Conservation (phyloP, 1,139 yeast genomes). For the Trichomonascaceae sp. region DNA sequence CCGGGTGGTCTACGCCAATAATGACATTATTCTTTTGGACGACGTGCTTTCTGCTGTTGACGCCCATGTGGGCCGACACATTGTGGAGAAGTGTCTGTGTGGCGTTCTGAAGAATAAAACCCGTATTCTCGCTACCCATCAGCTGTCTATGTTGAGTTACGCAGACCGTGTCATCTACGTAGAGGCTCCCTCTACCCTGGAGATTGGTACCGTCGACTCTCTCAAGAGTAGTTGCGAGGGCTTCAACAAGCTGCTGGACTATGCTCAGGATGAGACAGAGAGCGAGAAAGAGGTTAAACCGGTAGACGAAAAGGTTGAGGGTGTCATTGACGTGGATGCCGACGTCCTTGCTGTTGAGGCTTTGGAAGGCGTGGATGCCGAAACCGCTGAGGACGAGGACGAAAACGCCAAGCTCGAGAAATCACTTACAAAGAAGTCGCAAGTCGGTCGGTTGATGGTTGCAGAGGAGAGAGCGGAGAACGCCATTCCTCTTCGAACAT, state of each 20-base stretch:
- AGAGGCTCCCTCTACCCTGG: conserved; percentile 58
- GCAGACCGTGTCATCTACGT: conserved; percentile 63
- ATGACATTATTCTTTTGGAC: conserved; percentile 59
- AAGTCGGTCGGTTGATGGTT: conserved; percentile 24
- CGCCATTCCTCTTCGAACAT: conserved; percentile 34
- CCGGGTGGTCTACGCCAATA: conserved; percentile 63
- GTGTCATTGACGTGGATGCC: conserved; percentile 5
- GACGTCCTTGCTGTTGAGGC: conserved; percentile 6
- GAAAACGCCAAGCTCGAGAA: conserved; percentile 8
- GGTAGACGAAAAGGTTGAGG: conserved; percentile 10
- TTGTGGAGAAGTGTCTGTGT: conserved; percentile 55
- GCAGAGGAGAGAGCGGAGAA: conserved; percentile 41
- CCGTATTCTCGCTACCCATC: conserved; percentile 75
- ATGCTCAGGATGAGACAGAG: conserved; percentile 28
- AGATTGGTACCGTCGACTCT: conserved; percentile 40
- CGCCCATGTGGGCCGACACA: conserved; percentile 77
- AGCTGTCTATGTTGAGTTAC: conserved; percentile 49
- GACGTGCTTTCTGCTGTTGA: conserved; percentile 89
- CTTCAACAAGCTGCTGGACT: conserved; percentile 41
- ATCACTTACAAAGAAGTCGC: conserved; percentile 4
- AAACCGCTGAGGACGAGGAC: conserved; percentile 5
- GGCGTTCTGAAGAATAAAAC: conserved; percentile 50
- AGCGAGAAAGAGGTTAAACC: conserved; percentile 17
- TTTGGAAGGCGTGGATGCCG: conserved; percentile 5
- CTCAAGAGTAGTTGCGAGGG: conserved; percentile 33